Base-by-base conservation (phyloP, 2,329 filamentous ascomycete species). In the Madurella mycetomatis region DNA sequence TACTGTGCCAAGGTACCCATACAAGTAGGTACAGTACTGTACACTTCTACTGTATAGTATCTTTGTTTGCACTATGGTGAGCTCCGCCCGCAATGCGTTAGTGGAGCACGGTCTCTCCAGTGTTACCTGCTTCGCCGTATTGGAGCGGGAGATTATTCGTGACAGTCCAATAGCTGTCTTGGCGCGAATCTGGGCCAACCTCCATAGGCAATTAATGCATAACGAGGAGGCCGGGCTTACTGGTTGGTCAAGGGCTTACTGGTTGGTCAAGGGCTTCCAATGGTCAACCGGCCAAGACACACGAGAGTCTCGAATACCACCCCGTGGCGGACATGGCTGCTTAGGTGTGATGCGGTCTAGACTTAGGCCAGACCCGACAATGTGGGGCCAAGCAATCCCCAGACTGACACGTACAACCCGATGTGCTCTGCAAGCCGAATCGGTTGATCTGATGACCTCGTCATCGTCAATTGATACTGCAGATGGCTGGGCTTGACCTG, bases 371-470 rank as follows among this genome's bases (percentile, higher is more conserved):
- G 54, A 49, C 49, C 47, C 15, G 15, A 11, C 47, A 19, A 8
- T 7, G 49, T 56, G 54, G 54, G 42, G 49, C 5, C 41, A 8
- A 53, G 41, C 41, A 50, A 47, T 50, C 53, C 49, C n/a, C 19
- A 15, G 16, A 13, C 40, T 47, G 54, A 50, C 42, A 49, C 53
- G 49, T 51, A 37, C 49, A 37, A 41, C 31, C 16, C 31, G 32
- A 18, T 40, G 43, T 32, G 15, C 39, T 48, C 42, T 47, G 44
- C 31, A 16, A 41, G 49, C 19, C 9, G 7, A 25, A 12, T 15
- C 11, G 31, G 19, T 13, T 19, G 40, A 31, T 30, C 47, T 25
- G 37, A 11, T 53, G 54, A 49, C 46, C 45, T 19, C 17, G 25
- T 32, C 45, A 19, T 41, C 31, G 13, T 45, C 48, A 51, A 51